Conservation (phyloP, 306 rosid species). For the Vigna nakashimae region DNA sequence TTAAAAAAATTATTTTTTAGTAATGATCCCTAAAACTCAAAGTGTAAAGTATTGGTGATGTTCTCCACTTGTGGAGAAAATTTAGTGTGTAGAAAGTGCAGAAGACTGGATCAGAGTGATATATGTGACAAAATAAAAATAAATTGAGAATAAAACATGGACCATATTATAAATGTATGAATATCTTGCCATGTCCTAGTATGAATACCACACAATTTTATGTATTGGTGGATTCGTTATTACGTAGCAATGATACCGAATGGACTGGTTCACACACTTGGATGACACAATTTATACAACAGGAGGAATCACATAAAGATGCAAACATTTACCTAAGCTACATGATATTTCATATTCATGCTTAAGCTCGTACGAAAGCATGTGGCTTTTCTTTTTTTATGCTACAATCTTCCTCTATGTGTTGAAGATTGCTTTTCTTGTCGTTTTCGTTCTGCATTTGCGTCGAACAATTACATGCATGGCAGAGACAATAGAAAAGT, state of each 20-base stretch:
- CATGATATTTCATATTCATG: not conserved
- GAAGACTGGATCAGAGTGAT: not conserved
- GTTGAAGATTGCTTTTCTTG: slow-evolving; percentile 19
- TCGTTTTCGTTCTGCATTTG: slow-evolving; percentile 14
- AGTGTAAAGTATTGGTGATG: not conserved
- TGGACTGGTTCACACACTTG: not conserved
- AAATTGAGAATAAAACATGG: not conserved
- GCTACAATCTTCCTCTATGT: not conserved
- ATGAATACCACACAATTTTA: slow-evolving; percentile 2
- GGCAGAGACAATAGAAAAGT: not conserved
- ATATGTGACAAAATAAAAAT: not conserved
- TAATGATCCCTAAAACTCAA: no score
- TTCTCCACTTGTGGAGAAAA: not conserved
- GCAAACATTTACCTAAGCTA: not conserved
- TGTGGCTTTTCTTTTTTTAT: not conserved
- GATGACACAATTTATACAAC: not conserved
- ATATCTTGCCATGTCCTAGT: not conserved
- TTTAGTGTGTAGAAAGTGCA: not conserved
- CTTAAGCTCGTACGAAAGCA: not conserved
- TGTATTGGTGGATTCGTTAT: not conserved
- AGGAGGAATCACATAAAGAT: not conserved
- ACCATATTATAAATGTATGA: not conserved
- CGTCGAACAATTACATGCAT: not conserved
- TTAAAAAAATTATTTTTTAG: no score
- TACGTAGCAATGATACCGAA: not conserved